Base-by-base conservation (phyloP, 164 flowering plant species). In the Vitis cinerea region DNA sequence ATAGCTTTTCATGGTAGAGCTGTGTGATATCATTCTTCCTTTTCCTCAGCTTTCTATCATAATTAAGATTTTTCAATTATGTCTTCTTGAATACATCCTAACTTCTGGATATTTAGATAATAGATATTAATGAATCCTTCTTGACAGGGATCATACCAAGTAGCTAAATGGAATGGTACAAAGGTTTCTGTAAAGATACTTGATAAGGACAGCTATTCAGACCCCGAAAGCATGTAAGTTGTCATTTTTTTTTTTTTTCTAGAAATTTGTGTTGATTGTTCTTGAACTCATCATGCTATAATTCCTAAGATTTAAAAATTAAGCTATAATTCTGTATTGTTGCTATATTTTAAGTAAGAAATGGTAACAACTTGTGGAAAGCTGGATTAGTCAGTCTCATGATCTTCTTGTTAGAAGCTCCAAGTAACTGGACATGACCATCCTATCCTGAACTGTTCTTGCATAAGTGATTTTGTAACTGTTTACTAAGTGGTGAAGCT, bases 151-250 rank as follows among this genome's bases (percentile, higher is more conserved):
- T 64, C 87, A 50, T 93, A 89, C 80, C 98, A 91, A 88, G 94
- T 91, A 72, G 99, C 98, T 67, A 96, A 93, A 74, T 96, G 98
- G 99, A 96, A 96, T 74, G 99, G 98, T 55, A 91, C 94, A 55
- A 96, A 88, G 82, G 99, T 96, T 76, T 64, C 93, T 70, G 97
- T 96, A 23, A 96, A 96, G 85, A 93, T 96, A 79, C 94, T 93
- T 65, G 94, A 93, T 63, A 93, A 87, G 82, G 98, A 93, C 57
- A 58, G 84, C 74, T 83, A 83, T 76, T 75, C 95, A 61, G 90
- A 96, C 69, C 97, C 91, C 58, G 99, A 93, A 14, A 75, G 79
- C 88, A 91, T 95, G 99, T 95, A 85, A 61, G 56, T 10, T 53
- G 56, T 53, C 13, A 4, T 12, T n/a, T 53, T 53, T 53, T 11